Evolutionary conservation across 495 filamentous ascomycete genomes (phyloP).

Genomic region (Hypoxylon perforatum): DNA sequence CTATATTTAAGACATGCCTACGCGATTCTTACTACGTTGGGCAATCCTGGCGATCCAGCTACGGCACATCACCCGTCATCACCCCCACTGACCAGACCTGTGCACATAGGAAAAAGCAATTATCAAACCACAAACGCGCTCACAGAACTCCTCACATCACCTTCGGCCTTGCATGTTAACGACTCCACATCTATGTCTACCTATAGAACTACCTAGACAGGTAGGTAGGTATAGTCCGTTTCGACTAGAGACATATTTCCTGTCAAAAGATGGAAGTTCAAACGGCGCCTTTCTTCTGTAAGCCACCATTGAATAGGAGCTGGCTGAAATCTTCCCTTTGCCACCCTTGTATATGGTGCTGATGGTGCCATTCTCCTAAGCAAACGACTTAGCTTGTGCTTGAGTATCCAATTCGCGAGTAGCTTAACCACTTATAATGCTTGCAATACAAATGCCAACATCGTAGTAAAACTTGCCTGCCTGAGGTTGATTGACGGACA

Average conservation of each 20-base stretch:
- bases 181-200: constrained; percentile 11
- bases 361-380: neutral
- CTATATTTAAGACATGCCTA: neutral
- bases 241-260: constrained; percentile 9
- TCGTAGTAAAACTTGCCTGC: constrained; percentile 2
- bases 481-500: constrained; percentile 18
- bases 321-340: too few species aligned
- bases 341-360: neutral
- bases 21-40: neutral
- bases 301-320: neutral
- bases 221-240: neutral
- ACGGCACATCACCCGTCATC: constrained; percentile 36
- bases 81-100: neutral
- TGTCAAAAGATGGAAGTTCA: constrained; percentile 1
- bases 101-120: neutral
- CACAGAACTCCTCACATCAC: constrained; percentile 10
- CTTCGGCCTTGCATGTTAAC: constrained; percentile 6
- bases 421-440: too few species aligned
- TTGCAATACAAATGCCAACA: neutral
- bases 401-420: too few species aligned
- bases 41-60: constrained; percentile 7
- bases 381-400: neutral
- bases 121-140: constrained; percentile 9
- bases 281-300: neutral
- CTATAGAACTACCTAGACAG: too few species aligned